Conservation (phyloP, 306 rosid species). For the Vigna mungo region DNA sequence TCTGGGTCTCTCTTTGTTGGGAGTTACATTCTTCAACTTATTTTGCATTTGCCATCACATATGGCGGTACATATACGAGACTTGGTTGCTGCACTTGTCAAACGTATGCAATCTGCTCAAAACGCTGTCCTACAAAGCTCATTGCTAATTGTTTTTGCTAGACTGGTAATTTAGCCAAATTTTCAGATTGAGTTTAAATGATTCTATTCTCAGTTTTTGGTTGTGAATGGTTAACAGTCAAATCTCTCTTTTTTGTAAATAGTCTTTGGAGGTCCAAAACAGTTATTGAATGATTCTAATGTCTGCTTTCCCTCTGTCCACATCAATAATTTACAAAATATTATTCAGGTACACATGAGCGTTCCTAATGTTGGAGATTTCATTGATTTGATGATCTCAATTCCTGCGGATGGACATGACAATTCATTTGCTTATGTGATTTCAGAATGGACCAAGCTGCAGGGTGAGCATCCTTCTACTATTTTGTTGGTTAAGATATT, state of each 20-base stretch:
- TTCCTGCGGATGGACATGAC: slow-evolving; percentile 77
- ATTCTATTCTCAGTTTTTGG: slow-evolving; percentile 20
- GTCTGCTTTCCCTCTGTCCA: not conserved
- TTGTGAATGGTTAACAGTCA: slow-evolving; percentile 23
- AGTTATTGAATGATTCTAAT: slow-evolving; percentile 33
- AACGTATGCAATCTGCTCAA: slow-evolving; percentile 89
- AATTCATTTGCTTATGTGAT: slow-evolving; percentile 81
- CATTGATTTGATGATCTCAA: slow-evolving; percentile 76
- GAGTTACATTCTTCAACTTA: slow-evolving; percentile 87
- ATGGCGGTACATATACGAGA: slow-evolving; percentile 84
- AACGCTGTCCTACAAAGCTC: slow-evolving; percentile 77
- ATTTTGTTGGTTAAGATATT: slow-evolving; percentile 25
- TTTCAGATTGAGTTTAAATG: slow-evolving; percentile 19
- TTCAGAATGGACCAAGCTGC: slow-evolving; percentile 94
- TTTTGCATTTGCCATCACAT: slow-evolving; percentile 86
- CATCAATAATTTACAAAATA: not conserved
- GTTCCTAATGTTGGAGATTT: slow-evolving; percentile 85
- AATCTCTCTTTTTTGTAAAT: slow-evolving; percentile 26
- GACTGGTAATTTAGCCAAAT: slow-evolving; percentile 67
- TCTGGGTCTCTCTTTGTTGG: slow-evolving; percentile 97
- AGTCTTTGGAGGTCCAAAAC: slow-evolving; percentile 17
- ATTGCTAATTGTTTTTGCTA: slow-evolving; percentile 85
- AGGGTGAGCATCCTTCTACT: slow-evolving; percentile 63
- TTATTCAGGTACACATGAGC: slow-evolving; percentile 89
- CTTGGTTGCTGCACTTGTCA: slow-evolving; percentile 84